phyloP scores from a whole-genome alignment of 176 grass and related monocot species.

The Alloteropsis semialata region DNA sequence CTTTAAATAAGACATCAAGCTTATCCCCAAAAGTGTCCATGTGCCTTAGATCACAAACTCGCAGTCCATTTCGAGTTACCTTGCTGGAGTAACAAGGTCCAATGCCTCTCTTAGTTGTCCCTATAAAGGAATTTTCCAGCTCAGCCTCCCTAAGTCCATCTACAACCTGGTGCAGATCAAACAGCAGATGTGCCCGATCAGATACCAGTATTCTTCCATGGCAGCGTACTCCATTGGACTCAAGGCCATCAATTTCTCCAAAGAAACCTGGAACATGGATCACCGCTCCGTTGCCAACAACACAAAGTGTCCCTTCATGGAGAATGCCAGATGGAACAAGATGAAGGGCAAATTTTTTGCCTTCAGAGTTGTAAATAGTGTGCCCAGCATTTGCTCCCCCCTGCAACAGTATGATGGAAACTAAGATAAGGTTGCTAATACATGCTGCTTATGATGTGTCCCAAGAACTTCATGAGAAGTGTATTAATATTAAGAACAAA shows the following conservation, averaged over 20 bases:
- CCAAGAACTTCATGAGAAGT: not conserved
- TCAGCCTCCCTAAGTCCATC: slow-evolving; percentile 80
- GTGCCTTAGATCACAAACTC: slow-evolving; percentile 72
- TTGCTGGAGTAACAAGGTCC: slow-evolving; percentile 88
- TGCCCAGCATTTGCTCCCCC: slow-evolving; percentile 91
- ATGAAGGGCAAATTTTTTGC: slow-evolving; percentile 84
- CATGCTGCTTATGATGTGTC: not conserved
- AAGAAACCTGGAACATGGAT: slow-evolving; percentile 84
- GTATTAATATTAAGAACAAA: not conserved
- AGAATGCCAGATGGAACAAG: slow-evolving; percentile 91
- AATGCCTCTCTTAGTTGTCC: slow-evolving; percentile 85
- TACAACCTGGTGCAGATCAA: slow-evolving; percentile 77
- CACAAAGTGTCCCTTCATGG: slow-evolving; percentile 58
- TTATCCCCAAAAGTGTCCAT: slow-evolving; percentile 84
- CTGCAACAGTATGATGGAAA: slow-evolving; percentile 36
- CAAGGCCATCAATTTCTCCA: slow-evolving; percentile 73
- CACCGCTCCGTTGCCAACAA: slow-evolving; percentile 80
- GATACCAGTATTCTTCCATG: slow-evolving; percentile 69
- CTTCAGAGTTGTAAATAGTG: slow-evolving; percentile 81
- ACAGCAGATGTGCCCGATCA: slow-evolving; percentile 74
- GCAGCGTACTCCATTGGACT: slow-evolving; percentile 60
- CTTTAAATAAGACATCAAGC: slow-evolving; percentile 65
- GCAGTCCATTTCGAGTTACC: slow-evolving; percentile 70
- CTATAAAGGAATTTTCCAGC: slow-evolving; percentile 66
- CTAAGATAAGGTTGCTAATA: slow-evolving; percentile 13